Evolutionary conservation across 441 rosid species (phyloP).

Genomic region (Manihot esculenta): DNA sequence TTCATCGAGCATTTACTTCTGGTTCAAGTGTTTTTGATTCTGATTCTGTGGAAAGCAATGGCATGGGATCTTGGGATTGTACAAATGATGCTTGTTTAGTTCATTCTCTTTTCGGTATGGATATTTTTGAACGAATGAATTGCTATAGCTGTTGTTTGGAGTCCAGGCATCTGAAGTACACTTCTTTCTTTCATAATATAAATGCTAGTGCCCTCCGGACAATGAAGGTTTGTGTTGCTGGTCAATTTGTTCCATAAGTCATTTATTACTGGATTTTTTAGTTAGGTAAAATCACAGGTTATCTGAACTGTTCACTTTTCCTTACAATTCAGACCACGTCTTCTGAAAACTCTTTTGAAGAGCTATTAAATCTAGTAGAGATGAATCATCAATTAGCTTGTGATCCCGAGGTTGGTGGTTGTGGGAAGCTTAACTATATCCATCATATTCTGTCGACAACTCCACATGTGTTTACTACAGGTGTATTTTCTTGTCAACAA

Average conservation of each 20-base stretch:
- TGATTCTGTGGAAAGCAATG: constrained; percentile 59
- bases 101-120: constrained; percentile 92
- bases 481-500: constrained; percentile 32
- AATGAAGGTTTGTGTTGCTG: constrained; percentile 56
- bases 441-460: constrained; percentile 70
- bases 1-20: constrained; percentile 77
- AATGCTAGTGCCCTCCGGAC: constrained; percentile 92
- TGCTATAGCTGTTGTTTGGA: constrained; percentile 79
- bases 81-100: constrained; percentile 64
- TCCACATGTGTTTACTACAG: constrained; percentile 83
- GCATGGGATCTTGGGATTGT: constrained; percentile 80
- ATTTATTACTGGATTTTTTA: neutral
- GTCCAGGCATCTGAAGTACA: constrained; percentile 89
- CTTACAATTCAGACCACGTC: constrained; percentile 53
- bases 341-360: constrained; percentile 68
- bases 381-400: constrained; percentile 91
- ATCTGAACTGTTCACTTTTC: constrained; percentile 19
- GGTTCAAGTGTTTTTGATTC: constrained; percentile 57
- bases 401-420: constrained; percentile 78
- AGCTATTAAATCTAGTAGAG: constrained; percentile 76
- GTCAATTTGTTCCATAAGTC: neutral
- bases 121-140: constrained; percentile 74
- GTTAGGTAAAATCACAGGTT: neutral
- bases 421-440: constrained; percentile 78
- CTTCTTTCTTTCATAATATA: constrained; percentile 89